Evolutionary conservation across 768 basidiomycete genomes (phyloP), one percentile per base, ranked within the genome.

Genomic region (Termitomyces sp.): DNA sequence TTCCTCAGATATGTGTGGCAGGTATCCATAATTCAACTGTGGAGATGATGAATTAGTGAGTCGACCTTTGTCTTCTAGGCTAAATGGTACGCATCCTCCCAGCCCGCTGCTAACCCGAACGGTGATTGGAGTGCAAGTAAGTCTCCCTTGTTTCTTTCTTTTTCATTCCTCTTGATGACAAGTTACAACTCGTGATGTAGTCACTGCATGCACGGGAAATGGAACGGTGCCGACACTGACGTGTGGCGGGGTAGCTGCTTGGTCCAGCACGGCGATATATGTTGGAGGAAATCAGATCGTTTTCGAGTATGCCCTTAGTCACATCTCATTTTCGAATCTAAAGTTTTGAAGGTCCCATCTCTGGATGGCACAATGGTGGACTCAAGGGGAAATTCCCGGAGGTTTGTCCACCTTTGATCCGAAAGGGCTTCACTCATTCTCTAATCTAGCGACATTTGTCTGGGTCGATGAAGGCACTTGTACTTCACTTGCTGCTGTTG

Each of bases 121-220:
- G 73, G 75, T n/a, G 84, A 85, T 44, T 87, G 83, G 85, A 80
- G 79, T 58, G 78, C 85, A 30, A 79, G 86, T 87, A 67, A 59
- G 81, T 71, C 8, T 28, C 30, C 12, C 15, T 46, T 35, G 31
- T 33, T 33, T 23, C 19, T 30, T 31, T 47, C 2, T 8, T 9
- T 45, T 45, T 23, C 3, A n/a, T 21, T 28, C 46, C 26, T 45
- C 9, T 49, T 35, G 43, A 57, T 33, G 40, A 8, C 38, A 43
- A 38, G 45, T 40, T 43, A 30, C 33, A 35, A 35, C 54, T 42
- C 6, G 23, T 41, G 12, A 46, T 62, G 7, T 41, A 84, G 83
- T 84, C 62, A 82, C 80, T 62, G 82, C 81, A 15, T 85, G 83
- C 50, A 71, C 73, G 11, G 71, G 74, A 38, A 65, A 68, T 28